These are phyloP conservation scores for Cadophora luteo-olivacea DNA, from an alignment of 2,329 filamentous ascomycete genomes.

Conservation along the genomic window DNA sequence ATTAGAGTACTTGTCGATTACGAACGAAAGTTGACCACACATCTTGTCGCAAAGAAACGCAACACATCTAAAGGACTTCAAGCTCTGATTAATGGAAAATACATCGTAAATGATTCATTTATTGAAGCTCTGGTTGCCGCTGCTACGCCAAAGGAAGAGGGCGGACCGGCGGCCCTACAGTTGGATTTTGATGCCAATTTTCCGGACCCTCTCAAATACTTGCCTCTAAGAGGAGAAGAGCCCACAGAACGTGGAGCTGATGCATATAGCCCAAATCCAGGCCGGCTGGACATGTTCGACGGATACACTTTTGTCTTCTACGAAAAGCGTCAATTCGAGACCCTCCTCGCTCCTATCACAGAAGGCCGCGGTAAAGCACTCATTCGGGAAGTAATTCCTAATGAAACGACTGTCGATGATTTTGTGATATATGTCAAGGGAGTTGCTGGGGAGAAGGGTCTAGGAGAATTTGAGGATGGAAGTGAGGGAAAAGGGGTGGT, in stretches of 20 bases:
- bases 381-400: slow-evolving; percentile 64
- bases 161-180: slow-evolving; percentile 65
- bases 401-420: slow-evolving; percentile 73
- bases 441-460: slow-evolving; percentile 75
- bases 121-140: slow-evolving; percentile 72
- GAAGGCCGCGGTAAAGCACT: slow-evolving; percentile 85
- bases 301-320: slow-evolving; percentile 92
- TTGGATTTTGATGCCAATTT: slow-evolving; percentile 79
- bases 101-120: slow-evolving; percentile 76
- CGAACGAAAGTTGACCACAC: slow-evolving; percentile 74
- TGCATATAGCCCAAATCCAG: slow-evolving; percentile 72
- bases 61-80: slow-evolving; percentile 90
- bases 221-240: slow-evolving; percentile 80
- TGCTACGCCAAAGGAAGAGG: slow-evolving; percentile 48
- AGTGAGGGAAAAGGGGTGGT: slow-evolving; percentile 75
- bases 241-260: slow-evolving; percentile 68
- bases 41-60: slow-evolving; percentile 86
- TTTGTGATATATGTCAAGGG: slow-evolving; percentile 79
- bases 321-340: slow-evolving; percentile 76
- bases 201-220: slow-evolving; percentile 74
- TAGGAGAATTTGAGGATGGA: slow-evolving; percentile 68
- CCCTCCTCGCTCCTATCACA: slow-evolving; percentile 75
- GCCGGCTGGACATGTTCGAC: slow-evolving; percentile 76
- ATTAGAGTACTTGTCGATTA: slow-evolving; percentile 85
- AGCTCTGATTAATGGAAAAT: slow-evolving; percentile 80